Percentiles rank a stretch among this genome's conserved stretches.
Evolutionary conservation across 2,329 filamentous ascomycete species (phyloP).

Genomic region (Neonectria magnoliae): DNA sequence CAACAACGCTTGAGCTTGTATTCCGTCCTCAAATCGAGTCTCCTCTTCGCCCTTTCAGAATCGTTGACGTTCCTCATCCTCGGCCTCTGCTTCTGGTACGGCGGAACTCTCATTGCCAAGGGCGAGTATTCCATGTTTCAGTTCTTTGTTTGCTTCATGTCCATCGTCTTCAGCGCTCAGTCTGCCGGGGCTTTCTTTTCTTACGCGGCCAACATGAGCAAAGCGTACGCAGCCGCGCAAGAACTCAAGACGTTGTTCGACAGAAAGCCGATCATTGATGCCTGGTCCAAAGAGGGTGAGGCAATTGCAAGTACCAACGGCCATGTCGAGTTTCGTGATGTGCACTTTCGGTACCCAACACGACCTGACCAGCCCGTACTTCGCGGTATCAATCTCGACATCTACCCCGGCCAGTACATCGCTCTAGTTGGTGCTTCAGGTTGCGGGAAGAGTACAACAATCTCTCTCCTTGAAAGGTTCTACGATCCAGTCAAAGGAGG

Average conservation of each 20-base stretch:
- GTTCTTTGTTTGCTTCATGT: constrained; percentile 28
- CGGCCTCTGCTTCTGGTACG: constrained; percentile 32
- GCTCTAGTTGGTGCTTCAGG: constrained; percentile 61
- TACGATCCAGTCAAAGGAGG: constrained; percentile 50
- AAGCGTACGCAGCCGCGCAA: constrained; percentile 80
- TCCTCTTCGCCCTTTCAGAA: constrained; percentile 20
- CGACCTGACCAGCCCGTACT: constrained; percentile 72
- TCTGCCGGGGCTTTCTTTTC: constrained; percentile 86
- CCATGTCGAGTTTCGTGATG: constrained; percentile 65
- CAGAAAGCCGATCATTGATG: constrained; percentile 78
- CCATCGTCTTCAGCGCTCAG: constrained; percentile 70
- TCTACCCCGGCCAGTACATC: constrained; percentile 49
- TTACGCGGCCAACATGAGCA: constrained; percentile 88
- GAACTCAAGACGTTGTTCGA: constrained; percentile 84
- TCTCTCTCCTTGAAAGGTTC: constrained; percentile 64
- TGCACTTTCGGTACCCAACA: constrained; percentile 76
- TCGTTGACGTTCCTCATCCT: constrained; percentile 13
- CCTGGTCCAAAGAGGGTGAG: constrained; percentile 75
- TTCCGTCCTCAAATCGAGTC: constrained; percentile 7
- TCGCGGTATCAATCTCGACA: constrained; percentile 65
- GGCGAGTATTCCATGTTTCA: constrained; percentile 31
- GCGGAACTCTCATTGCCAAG: constrained; percentile 15
- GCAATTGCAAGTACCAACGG: constrained; percentile 72
- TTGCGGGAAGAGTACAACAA: constrained; percentile 62
- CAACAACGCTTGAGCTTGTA: constrained; percentile 8